phyloP scores from a whole-genome alignment of 2,329 filamentous ascomycete genomes.

The Tolypocladium sp. region DNA sequence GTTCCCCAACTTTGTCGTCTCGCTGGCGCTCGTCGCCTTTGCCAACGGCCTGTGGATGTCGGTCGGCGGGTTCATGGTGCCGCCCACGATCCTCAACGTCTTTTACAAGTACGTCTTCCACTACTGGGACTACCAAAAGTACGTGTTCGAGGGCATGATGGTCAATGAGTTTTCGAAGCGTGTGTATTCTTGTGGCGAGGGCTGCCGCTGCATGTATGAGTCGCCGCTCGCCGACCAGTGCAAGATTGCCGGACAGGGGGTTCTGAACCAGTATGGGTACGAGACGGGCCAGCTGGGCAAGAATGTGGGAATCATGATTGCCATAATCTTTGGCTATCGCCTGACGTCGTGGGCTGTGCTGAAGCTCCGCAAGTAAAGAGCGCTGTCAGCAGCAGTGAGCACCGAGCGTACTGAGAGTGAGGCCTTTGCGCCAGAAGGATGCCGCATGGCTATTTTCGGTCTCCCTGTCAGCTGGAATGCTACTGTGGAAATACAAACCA shows the following conservation, averaged over 20 bases:
- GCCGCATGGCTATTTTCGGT: too few species aligned
- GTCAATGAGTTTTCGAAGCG: slow-evolving; percentile 70
- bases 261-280: slow-evolving; percentile 64
- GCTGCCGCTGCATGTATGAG: slow-evolving; percentile 63
- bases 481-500: too few species aligned
- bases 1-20: slow-evolving; percentile 71
- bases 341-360: slow-evolving; percentile 55
- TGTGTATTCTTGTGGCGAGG: slow-evolving; percentile 37
- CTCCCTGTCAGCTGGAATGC: too few species aligned
- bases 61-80: slow-evolving; percentile 74
- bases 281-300: slow-evolving; percentile 60
- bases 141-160: slow-evolving; percentile 91
- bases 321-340: slow-evolving; percentile 54
- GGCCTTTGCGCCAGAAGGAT: too few species aligned
- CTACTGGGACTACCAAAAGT: slow-evolving; percentile 80
- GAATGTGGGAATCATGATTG: slow-evolving; percentile 68
- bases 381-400: not conserved
- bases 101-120: slow-evolving; percentile 86
- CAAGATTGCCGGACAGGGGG: slow-evolving; percentile 59
- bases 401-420: too few species aligned
- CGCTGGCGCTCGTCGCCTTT: slow-evolving; percentile 72
- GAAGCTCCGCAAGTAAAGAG: slow-evolving; percentile 13
- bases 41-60: slow-evolving; percentile 88
- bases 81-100: slow-evolving; percentile 60
- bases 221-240: slow-evolving; percentile 48